phyloP scores from a whole-genome alignment of 2,329 filamentous ascomycete genomes.

The Sordariomycetes sp. region DNA sequence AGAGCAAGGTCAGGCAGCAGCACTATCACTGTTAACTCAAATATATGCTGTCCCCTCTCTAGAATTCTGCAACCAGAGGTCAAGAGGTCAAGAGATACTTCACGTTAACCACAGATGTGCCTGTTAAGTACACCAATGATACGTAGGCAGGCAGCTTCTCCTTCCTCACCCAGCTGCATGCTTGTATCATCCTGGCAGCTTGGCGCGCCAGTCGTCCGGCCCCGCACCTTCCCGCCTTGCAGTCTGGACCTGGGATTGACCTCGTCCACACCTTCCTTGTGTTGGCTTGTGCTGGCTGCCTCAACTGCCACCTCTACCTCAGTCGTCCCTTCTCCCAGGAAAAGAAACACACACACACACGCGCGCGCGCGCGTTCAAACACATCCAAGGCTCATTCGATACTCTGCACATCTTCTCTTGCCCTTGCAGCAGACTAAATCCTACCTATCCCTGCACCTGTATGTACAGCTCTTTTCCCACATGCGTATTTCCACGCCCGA shows the following conservation, averaged over 20 bases:
- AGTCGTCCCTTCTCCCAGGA: neutral
- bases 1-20: no score
- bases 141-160: neutral
- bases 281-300: neutral
- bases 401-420: neutral
- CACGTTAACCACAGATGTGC: no score
- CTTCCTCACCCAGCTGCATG: neutral
- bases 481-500: neutral
- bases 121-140: no score
- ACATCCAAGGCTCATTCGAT: neutral
- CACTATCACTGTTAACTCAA: no score
- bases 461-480: neutral
- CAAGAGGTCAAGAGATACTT: no score
- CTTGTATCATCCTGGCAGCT: neutral
- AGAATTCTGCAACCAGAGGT: no score
- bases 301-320: neutral
- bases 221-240: neutral
- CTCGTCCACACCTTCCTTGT: neutral
- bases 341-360: no score
- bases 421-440: neutral
- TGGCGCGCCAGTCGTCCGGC: neutral
- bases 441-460: neutral
- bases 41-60: no score
- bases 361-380: neutral
- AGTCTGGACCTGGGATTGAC: neutral